These are phyloP conservation scores for Acacia confusa DNA, from an alignment of 306 rosid species.

Conservation along the genomic window DNA sequence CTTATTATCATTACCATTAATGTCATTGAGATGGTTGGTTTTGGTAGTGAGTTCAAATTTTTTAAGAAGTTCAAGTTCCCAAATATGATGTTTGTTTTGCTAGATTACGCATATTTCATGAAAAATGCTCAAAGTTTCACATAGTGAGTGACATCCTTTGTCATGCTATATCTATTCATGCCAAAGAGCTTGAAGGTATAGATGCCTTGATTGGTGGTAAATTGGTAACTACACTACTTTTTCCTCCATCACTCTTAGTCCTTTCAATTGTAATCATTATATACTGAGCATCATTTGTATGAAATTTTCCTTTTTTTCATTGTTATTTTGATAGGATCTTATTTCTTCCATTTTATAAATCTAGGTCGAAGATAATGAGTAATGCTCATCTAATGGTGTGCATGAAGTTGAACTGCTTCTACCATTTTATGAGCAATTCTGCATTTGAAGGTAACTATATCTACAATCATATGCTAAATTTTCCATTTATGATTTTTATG, in stretches of 20 bases:
- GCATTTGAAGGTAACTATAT: conserved; percentile 54
- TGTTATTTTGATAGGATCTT: conserved; percentile 10
- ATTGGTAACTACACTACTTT: conserved; percentile 52
- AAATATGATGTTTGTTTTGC: conserved; percentile 28
- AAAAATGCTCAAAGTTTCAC: conserved; percentile 53
- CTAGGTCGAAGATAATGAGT: conserved; percentile 64
- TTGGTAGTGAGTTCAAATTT: background rate
- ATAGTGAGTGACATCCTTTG: conserved; percentile 61
- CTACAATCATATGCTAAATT: background rate
- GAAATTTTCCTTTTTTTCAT: conserved; percentile 19
- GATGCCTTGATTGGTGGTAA: conserved; percentile 75
- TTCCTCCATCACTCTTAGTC: background rate
- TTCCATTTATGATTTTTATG: conserved; percentile 1
- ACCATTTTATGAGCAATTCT: conserved; percentile 52
- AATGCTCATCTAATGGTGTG: conserved; percentile 52
- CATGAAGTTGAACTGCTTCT: conserved; percentile 81
- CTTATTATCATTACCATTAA: background rate
- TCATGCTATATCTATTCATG: conserved; percentile 69
- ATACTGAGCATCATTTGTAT: background rate
- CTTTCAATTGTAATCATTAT: background rate
- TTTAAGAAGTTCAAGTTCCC: conserved; percentile 24
- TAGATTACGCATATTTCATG: conserved; percentile 68
- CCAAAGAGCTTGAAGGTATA: conserved; percentile 62
- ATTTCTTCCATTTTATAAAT: conserved; percentile 29
- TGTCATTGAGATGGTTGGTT: background rate